Conservation (phyloP, 139 green algal genomes). For the Edaphochlamys debaryana region DNA sequence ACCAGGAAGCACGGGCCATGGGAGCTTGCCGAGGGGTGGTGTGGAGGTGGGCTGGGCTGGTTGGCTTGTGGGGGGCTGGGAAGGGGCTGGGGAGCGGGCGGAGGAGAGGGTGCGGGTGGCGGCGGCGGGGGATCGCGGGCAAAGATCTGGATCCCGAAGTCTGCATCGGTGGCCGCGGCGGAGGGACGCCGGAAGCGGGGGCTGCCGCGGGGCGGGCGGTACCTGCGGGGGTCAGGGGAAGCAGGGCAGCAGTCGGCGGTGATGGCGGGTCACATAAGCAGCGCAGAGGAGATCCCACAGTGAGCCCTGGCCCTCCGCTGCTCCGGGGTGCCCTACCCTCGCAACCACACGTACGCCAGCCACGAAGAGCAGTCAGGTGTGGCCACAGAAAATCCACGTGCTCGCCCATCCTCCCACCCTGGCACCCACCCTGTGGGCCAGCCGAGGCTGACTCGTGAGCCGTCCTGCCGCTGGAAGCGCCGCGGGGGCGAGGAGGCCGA, state of each 20-base stretch:
- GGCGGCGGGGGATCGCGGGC: constrained; percentile 11
- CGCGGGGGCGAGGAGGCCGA: not conserved
- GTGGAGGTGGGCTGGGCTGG: not conserved
- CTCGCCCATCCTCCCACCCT: too few relatives aligned
- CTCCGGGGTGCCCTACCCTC: too few relatives aligned
- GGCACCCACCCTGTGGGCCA: constrained; percentile 12
- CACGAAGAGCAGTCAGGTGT: too few relatives aligned
- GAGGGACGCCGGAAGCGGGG: not conserved
- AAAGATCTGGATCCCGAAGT: constrained; percentile 33
- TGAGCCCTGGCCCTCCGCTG: too few relatives aligned
- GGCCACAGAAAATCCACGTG: too few relatives aligned
- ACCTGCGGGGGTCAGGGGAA: constrained; percentile 10
- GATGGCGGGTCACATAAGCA: not conserved
- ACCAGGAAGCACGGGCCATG: too few relatives aligned
- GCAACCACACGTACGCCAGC: too few relatives aligned
- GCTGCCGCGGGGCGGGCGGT: constrained; percentile 13
- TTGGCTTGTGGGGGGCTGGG: too few relatives aligned
- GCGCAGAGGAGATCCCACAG: not conserved
- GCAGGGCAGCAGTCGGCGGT: too few relatives aligned
- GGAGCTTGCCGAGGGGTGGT: too few relatives aligned
- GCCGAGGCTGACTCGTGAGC: constrained; percentile 20
- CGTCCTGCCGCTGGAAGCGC: constrained; percentile 18
- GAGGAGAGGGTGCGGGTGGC: not conserved
- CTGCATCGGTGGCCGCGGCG: not conserved
- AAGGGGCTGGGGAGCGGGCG: not conserved